phyloP scores from a whole-genome alignment of 1,284 basidiomycete genomes.

The Heimioporus retisporus region DNA sequence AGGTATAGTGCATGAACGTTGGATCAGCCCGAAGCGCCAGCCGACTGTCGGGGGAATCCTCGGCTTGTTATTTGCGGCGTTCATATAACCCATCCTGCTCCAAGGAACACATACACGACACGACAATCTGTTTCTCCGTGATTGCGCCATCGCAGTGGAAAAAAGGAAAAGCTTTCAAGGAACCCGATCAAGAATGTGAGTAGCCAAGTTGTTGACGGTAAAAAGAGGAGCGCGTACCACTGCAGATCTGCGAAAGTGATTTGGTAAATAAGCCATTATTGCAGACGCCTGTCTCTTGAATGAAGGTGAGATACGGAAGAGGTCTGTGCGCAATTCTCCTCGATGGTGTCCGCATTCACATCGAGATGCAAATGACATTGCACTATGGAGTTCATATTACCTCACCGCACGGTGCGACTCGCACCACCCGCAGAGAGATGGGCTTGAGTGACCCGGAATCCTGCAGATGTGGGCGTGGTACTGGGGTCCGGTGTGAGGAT shows the following conservation, averaged over 20 bases:
- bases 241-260: constrained; percentile 96
- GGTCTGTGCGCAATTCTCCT: no score
- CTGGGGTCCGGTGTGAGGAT: no score
- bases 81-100: constrained; percentile 89
- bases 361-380: no score
- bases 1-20: constrained; percentile 93
- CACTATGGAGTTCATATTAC: no score
- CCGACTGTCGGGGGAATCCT: neutral
- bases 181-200: constrained; percentile 59
- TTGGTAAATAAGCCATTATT: constrained; percentile 18
- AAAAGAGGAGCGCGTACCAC: constrained; percentile 56
- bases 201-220: no score
- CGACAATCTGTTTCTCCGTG: constrained; percentile 86
- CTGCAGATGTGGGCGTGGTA: no score
- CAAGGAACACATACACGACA: constrained; percentile 89
- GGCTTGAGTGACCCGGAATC: no score
- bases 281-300: no score
- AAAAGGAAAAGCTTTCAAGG: constrained; percentile 62
- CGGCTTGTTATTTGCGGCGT: constrained; percentile 65
- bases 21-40: constrained; percentile 75
- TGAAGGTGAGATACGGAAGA: no score
- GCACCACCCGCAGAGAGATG: no score
- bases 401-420: no score
- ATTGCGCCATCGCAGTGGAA: constrained; percentile 79
- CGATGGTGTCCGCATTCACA: no score